Percentiles rank a stretch among this genome's conserved stretches.
phyloP scores from a whole-genome alignment of 2,329 filamentous ascomycete genomes.

The Pseudodiploospora longispora region DNA sequence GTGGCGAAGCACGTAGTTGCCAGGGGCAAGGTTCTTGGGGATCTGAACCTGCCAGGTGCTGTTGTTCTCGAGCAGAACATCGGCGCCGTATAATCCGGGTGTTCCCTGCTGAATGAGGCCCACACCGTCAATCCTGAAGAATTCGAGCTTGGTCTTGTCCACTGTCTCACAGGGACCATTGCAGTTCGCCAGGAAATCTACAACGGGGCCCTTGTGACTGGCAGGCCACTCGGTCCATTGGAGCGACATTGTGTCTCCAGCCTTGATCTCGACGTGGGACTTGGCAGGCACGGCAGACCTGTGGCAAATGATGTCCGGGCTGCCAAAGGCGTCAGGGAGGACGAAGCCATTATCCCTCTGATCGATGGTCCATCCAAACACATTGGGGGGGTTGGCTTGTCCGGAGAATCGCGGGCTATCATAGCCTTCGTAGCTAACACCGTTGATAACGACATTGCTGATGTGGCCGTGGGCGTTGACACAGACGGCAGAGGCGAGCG shows the following conservation, averaged over 20 bases:
- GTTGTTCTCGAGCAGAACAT: constrained; percentile 40
- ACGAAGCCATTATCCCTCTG: constrained; percentile 40
- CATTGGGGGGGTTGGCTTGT: constrained; percentile 25
- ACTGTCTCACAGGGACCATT: constrained; percentile 33
- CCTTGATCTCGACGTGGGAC: constrained; percentile 32
- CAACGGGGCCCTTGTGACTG: constrained; percentile 38
- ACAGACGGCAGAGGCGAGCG: too few relatives aligned
- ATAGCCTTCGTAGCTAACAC: constrained; percentile 34
- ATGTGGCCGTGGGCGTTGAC: constrained; percentile 28
- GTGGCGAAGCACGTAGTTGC: constrained; percentile 48
- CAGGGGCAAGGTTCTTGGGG: constrained; percentile 36
- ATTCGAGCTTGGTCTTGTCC: constrained; percentile 34
- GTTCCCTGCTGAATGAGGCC: constrained; percentile 28
- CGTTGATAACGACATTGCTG: constrained; percentile 33
- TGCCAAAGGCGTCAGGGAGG: constrained; percentile 33
- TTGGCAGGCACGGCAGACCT: constrained; percentile 30
- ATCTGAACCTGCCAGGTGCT: constrained; percentile 43
- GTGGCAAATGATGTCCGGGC: constrained; percentile 42
- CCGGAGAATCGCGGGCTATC: constrained; percentile 28
- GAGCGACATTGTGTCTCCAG: constrained; percentile 37
- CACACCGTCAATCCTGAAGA: constrained; percentile 38
- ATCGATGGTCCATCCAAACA: constrained; percentile 32
- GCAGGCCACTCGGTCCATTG: constrained; percentile 43
- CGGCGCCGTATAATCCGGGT: constrained; percentile 31
- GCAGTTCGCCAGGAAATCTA: constrained; percentile 38